phyloP scores from a whole-genome alignment of 2,329 filamentous ascomycete genomes.

The Rutstroemia sp. region DNA sequence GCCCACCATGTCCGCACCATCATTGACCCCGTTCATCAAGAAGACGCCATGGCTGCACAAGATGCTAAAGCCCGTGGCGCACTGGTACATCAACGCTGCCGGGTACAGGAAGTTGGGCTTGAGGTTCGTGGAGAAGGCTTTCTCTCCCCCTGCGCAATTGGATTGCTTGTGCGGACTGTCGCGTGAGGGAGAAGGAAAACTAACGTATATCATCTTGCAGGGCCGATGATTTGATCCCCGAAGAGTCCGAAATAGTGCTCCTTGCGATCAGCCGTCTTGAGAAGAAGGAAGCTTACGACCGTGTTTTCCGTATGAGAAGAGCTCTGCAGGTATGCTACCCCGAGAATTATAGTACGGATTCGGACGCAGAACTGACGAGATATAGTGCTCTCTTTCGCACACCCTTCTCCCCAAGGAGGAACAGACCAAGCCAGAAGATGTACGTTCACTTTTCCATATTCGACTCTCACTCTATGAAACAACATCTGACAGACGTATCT shows the following conservation, averaged over 20 bases:
- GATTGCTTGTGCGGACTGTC: no score
- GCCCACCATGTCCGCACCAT: conserved; percentile 33
- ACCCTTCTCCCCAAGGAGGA: conserved; percentile 57
- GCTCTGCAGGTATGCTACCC: conserved; percentile 67
- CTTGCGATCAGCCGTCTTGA: conserved; percentile 84
- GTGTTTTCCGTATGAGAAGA: conserved; percentile 92
- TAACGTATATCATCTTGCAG: conserved; percentile 41
- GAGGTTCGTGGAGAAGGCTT: conserved; percentile 48
- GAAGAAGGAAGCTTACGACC: conserved; percentile 88
- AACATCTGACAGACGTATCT: conserved; percentile 7
- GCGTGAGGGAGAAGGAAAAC: conserved; percentile 3
- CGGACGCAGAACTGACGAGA: conserved; percentile 11
- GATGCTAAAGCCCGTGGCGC: conserved; percentile 72
- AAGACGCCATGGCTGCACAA: conserved; percentile 81
- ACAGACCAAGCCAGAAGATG: conserved; percentile 61
- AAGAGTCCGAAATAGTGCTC: conserved; percentile 83
- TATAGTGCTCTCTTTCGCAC: conserved; percentile 49
- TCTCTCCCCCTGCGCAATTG: no score
- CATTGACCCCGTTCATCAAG: conserved; percentile 67
- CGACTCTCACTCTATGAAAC: conserved; percentile 14
- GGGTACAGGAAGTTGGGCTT: conserved; percentile 92
- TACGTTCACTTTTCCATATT: conserved; percentile 32
- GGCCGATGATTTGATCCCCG: conserved; percentile 88
- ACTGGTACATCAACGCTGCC: conserved; percentile 83
- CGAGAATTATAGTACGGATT: neutral